Evolutionary conservation across 306 rosid species (phyloP), one percentile per base, ranked within the genome.

Genomic region (Datisca glomerata): DNA sequence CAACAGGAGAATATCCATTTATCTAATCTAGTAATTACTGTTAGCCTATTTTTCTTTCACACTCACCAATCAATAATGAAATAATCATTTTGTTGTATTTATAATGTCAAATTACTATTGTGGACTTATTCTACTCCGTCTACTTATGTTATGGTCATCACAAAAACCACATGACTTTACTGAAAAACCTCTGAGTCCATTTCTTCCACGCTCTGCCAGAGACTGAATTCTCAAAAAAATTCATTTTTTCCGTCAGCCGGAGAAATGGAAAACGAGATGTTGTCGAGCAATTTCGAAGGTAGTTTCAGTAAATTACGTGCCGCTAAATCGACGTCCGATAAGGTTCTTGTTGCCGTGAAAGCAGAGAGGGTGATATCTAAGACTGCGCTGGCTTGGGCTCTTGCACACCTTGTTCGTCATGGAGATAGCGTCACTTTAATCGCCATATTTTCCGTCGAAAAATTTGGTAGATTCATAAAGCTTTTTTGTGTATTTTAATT

Each of bases 351-450:
- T 17, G 95, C 98, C 9, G 77, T 84, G 23, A 89, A 78, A 54
- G 95, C 91, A 2, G 95, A 75, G 72, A 80, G 55, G 56, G 64
- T 71, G 54, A 75, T 89, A 45, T 80, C 91, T 36, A 84, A 76
- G 55, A 21, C 75, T 17, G 74, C 93, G 31, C 67, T 89, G 46
- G 79, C 79, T 4, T 89, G 95, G 98, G 98, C 93, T 15, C 91
- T 89, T 49, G 73, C 87, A 55, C 93, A 89, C 49, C 80, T 89
- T 22, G 86, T 70, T 55, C 91, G 68, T 33, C 83, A 79, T 46
- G 68, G 71, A 48, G 91, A 84, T 38, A 63, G 79, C 45, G 73
- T 89, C 27, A 84, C 95, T 7, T 67, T 89, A 15, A 86, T 89
- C 36, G 95, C 98, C 40, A 71, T 89, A 3, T 65, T 76, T 46